These are phyloP conservation scores for Chlamydomonas incerta DNA, from an alignment of 139 green algal genomes.

Conservation along the genomic window DNA sequence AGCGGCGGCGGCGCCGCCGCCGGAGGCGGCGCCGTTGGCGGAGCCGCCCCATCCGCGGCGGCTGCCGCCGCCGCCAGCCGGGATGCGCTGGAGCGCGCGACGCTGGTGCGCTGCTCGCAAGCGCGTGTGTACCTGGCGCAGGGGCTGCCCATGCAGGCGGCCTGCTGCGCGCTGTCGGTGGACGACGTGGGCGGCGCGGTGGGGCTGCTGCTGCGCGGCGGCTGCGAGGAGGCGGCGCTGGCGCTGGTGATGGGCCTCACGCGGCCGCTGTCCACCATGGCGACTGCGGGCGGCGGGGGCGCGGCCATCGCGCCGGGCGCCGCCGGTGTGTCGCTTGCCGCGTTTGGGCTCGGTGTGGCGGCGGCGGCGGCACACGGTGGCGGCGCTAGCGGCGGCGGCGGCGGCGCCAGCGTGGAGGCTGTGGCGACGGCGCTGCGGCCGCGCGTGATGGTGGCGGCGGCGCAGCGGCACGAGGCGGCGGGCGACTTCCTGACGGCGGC, in stretches of 20 bases:
- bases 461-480: neutral
- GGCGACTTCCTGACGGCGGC: conserved; percentile 28
- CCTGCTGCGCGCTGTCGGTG: conserved; percentile 25
- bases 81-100: neutral
- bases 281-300: neutral
- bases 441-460: conserved; percentile 25
- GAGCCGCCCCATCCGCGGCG: no score
- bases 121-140: neutral
- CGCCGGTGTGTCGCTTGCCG: neutral
- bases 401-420: neutral
- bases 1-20: neutral
- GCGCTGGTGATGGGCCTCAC: conserved; percentile 8
- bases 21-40: neutral
- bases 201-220: conserved; percentile 27
- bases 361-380: no score
- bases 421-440: neutral
- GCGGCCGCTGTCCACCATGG: neutral
- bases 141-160: conserved; percentile 20
- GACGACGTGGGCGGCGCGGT: conserved; percentile 16
- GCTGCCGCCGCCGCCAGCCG: neutral
- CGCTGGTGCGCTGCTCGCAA: neutral
- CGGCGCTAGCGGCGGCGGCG: neutral
- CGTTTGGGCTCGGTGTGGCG: neutral
- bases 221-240: neutral
- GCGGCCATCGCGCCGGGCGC: neutral